Evolutionary conservation across 495 filamentous ascomycete species (phyloP), one percentile per base, ranked within the genome.

Genomic region (Hyaloscypha variabilis): DNA sequence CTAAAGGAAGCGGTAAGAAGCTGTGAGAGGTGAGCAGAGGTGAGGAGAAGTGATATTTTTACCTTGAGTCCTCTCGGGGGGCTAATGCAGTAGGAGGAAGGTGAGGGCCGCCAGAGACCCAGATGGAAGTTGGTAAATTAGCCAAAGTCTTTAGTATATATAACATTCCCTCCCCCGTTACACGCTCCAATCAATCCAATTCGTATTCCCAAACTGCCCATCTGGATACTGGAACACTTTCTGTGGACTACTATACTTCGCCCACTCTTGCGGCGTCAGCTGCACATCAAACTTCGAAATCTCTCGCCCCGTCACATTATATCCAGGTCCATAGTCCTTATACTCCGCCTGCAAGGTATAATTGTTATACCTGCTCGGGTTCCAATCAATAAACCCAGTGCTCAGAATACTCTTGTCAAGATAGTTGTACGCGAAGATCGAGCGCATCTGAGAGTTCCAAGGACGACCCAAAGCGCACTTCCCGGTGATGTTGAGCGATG

Each of bases 311-410:
- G 80, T 81, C 17, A 58, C 67, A 68, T 87, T 83, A 71, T 82
- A 87, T 0, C 86, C 86, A 0, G 83, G 82, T 13, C 86, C 86
- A 66, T 72, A 83, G 50, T 75, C 73, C 54, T 75, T 55, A 70
- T 83, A 87, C 72, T 87, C 85, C 8, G 85, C 85, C 80, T 83
- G 81, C 21, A 84, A 60, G 21, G 85, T 88, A 51, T 69, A 71
- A 28, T 77, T 77, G 23, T 71, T 71, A 46, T 81, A 77, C 26
- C 82, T 68, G 17, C 73, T 70, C 1, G 71, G 61, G 51, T 57
- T 67, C 86, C 85, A 88, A 62, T 82, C 72, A 52, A 83, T 84
- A 68, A 86, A 88, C 17, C 86, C 85, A 10, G 71, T 76, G 5
- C 77, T 70, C 49, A 71, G 63, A 67, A 88, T 84, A 58, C 76